phyloP scores from a whole-genome alignment of 306 rosid species.

The Lablab purpureus region DNA sequence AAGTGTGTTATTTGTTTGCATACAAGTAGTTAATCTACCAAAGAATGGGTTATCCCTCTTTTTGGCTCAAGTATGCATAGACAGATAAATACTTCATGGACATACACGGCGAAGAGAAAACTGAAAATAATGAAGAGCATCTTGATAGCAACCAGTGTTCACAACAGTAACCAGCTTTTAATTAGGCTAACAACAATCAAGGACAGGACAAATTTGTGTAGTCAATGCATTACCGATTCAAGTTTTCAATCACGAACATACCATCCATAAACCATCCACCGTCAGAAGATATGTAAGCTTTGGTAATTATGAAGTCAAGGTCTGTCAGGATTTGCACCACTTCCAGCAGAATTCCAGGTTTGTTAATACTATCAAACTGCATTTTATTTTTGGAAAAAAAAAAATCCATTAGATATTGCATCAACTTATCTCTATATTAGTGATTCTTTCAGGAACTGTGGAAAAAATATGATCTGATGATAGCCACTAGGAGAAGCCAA shows the following conservation, averaged over 20 bases:
- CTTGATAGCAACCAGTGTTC: neutral
- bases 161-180: neutral
- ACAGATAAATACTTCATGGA: neutral
- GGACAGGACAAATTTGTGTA: neutral
- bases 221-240: constrained; percentile 16
- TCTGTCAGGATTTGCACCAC: constrained; percentile 82
- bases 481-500: neutral
- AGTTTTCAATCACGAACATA: constrained; percentile 47
- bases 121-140: neutral
- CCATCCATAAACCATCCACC: constrained; percentile 98
- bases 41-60: neutral
- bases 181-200: constrained; percentile 24
- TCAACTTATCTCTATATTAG: constrained; percentile 32
- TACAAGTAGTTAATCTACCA: neutral
- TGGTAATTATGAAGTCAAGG: constrained; percentile 80
- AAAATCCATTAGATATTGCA: constrained; percentile 29
- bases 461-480: constrained; percentile 6
- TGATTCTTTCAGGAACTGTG: constrained; percentile 6
- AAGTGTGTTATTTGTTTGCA: neutral
- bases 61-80: neutral
- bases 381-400: neutral
- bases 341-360: constrained; percentile 90
- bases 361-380: constrained; percentile 80
- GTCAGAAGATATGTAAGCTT: constrained; percentile 85
- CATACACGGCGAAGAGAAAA: constrained; percentile 9